Base-by-base conservation (phyloP, 805 yeast genomes). In the Metschnikowia cerradonensis region DNA sequence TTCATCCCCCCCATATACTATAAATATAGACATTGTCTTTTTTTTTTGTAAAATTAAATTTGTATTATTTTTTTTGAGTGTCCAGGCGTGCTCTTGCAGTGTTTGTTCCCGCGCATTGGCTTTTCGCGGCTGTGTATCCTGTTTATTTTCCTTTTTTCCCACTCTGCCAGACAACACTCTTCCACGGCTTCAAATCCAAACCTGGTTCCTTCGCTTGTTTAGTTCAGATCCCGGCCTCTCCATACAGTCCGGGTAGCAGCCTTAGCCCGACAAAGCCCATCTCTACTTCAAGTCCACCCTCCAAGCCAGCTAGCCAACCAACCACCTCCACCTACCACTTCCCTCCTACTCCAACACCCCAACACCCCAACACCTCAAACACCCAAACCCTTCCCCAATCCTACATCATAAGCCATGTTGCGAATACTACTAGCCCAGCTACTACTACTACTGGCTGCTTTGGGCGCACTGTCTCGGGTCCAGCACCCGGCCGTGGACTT, bases 401-500 rank as follows among this genome's bases (percentile, higher is more conserved):
- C 19, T 17, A 17, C 19, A 17, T 2, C 19, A 26, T 8, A 26
- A 8, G 30, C 40, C 40, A 32, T 42, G 45, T 32, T 42, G n/a
- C 23, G n/a, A 33, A 44, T 44, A n/a, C 47, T 44, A 35, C 41
- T 44, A 44, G 40, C 23, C 4, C 40, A 13, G 17, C 47, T 44
- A 17, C 47, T 44, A 44, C 47, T 44, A 35, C 47, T 44, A 44
- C 47, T 44, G 40, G 17, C 31, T 2, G 45, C 45, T 5, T 30
- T 47, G n/a, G 37, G 20, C 23, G 36, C 45, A 3, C 19, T 23
- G 32, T 19, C 53, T 15, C 13, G 37, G n/a, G 41, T 56, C 15
- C 11, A 50, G 13, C 60, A 51, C 20, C 59, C 61, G 2, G 55
- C 45, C 13, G 41, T 58, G 26, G 54, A 55, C 47, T 58, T 53